Base-by-base conservation (phyloP, 768 basidiomycete genomes). In the Psilocybe tampanensis region DNA sequence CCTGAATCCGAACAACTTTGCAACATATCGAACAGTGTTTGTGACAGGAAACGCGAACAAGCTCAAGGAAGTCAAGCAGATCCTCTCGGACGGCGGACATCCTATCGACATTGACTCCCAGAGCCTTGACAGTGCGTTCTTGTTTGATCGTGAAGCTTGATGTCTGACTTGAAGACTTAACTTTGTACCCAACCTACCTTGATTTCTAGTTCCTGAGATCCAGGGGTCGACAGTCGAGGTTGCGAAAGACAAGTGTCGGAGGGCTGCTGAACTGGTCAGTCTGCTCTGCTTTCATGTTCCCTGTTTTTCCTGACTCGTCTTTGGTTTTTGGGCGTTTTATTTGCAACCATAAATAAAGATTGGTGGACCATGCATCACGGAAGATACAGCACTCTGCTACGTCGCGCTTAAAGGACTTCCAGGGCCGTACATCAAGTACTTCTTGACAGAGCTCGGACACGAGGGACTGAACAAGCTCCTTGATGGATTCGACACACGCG, bases 401-500 rank as follows among this genome's bases (percentile, higher is more conserved):
- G 84, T 86, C 58, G 95, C 97, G 0, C 76, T 98, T 17, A 84
- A 88, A 18, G 96, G 94, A 0, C 82, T 99, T 3, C 97, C 97
- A 1, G 97, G 97, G 0, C 96, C 96, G 0, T 99, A 96, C 74
- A 95, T 99, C 79, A 99, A 99, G 66, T 80, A 92, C 61, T 99
- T 99, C 72, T 75, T 98, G 72, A 79, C 80, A 43, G 81, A 80
- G 22, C 71, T 98, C 5, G 96, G 96, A 2, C 92, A 94, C 68
- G 86, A 92, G 60, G 96, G 96, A 76, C 78, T 99, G 19, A 95
- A 97, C 70, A 87, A 79, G 47, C 75, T 99, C 67, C 83, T 98
- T 15, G 81, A 74, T 8, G 85, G 84, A 11, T 98, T 98, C 67
- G 74, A 80, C 0, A 89, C 85, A 0, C 90, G 83, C 55, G 84